A percentile compares a stretch with the other conserved stretches of the same genome.
phyloP scores from a whole-genome alignment of 2,329 filamentous ascomycete species.

The Knufia fluminis region DNA sequence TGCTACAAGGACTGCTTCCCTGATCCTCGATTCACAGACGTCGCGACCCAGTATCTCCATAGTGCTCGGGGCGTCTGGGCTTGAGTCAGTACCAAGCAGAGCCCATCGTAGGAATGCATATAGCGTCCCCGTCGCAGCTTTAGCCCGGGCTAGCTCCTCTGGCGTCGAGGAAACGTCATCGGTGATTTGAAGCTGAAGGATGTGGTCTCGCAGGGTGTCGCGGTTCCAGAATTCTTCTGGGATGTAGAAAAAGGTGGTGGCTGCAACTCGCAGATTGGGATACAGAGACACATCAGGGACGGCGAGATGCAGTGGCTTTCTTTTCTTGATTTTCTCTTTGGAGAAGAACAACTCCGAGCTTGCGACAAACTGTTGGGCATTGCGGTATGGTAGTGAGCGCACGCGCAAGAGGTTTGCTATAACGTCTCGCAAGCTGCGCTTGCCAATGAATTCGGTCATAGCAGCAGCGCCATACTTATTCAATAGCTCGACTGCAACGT shows the following conservation, averaged over 20 bases:
- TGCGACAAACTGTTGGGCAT: slow-evolving; percentile 45
- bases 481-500: slow-evolving; percentile 18
- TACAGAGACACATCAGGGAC: slow-evolving; percentile 15
- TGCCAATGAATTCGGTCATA: slow-evolving; percentile 14
- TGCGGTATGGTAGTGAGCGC: slow-evolving; percentile 44
- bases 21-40: slow-evolving; percentile 40
- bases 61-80: slow-evolving; percentile 44
- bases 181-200: slow-evolving; percentile 19
- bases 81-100: slow-evolving; percentile 43
- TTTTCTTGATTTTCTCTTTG: slow-evolving; percentile 23
- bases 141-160: slow-evolving; percentile 3
- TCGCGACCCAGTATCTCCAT: slow-evolving; percentile 48
- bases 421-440: slow-evolving; percentile 36
- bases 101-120: slow-evolving; percentile 51
- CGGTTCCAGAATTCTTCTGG: slow-evolving; percentile 33
- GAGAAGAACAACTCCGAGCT: slow-evolving; percentile 52
- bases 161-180: not conserved
- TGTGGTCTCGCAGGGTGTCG: slow-evolving; percentile 32
- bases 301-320: slow-evolving; percentile 13
- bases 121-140: slow-evolving; percentile 33
- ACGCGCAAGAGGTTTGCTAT: slow-evolving; percentile 43
- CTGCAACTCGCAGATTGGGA: slow-evolving; percentile 35
- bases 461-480: slow-evolving; percentile 16
- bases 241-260: slow-evolving; percentile 35
- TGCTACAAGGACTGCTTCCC: slow-evolving; percentile 28